Percentiles rank a stretch among this genome's conserved stretches.
Evolutionary conservation across 495 filamentous ascomycete species (phyloP).

Genomic region (Pyrenopolyporus hunteri): DNA sequence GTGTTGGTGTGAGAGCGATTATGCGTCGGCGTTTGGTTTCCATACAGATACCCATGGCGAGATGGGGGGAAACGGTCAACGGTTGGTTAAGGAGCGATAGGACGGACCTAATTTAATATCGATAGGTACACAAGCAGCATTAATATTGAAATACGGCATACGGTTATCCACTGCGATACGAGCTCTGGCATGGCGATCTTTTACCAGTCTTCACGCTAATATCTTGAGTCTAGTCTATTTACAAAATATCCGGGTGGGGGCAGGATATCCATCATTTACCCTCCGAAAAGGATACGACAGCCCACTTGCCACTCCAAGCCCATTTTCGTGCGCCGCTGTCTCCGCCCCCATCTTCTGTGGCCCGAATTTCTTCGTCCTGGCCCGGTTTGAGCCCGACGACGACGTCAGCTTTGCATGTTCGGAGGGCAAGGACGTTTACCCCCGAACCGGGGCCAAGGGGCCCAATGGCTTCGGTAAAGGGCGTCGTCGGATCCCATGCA

Average conservation of each 20-base stretch:
- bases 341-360: slow-evolving; percentile 68
- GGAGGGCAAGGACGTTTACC: slow-evolving; percentile 79
- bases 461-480: slow-evolving; percentile 85
- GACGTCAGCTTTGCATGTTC: slow-evolving; percentile 95
- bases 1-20: not conserved
- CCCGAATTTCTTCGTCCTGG: slow-evolving; percentile 77
- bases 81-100: not conserved
- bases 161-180: too few species aligned
- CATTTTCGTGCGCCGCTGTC: slow-evolving; percentile 80
- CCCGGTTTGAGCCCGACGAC: slow-evolving; percentile 87
- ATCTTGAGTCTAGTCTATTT: slow-evolving; percentile 15
- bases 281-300: slow-evolving; percentile 82
- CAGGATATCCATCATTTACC: slow-evolving; percentile 41
- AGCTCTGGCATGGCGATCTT: too few species aligned
- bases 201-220: too few species aligned
- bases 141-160: slow-evolving; percentile 14
- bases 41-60: slow-evolving; percentile 10
- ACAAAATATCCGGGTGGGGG: not conserved
- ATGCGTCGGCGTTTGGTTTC: slow-evolving; percentile 18
- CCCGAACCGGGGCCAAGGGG: slow-evolving; percentile 81
- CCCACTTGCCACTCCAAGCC: slow-evolving; percentile 98
- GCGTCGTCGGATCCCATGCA: slow-evolving; percentile 85
- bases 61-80: not conserved
- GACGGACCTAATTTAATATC: not conserved
- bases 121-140: slow-evolving; percentile 7